Base-by-base conservation (phyloP, 2,329 filamentous ascomycete genomes). In the Boeremia lycopersici region DNA sequence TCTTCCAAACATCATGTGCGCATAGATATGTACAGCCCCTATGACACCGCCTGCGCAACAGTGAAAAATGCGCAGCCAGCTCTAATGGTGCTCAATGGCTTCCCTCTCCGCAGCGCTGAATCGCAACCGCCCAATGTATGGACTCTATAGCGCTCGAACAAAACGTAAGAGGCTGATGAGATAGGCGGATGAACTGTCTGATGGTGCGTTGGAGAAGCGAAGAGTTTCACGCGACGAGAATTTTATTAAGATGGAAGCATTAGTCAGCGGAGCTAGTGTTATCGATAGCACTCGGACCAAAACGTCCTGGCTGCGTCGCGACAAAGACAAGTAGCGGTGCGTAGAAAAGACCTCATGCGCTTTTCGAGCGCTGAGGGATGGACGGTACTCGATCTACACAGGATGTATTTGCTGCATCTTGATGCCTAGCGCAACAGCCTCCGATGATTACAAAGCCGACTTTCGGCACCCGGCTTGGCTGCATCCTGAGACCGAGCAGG, bases 1-100 rank as follows among this genome's bases (percentile, higher is more conserved):
- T 9, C 5, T 8, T 26, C 17, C 29, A 43, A 31, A 23, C 29
- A 41, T 47, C 49, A 53, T 30, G 13, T 42, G 9, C 19, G 25
- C 15, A 31, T 17, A 30, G n/a, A 48, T 58, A 86, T 92, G 89
- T 92, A 69, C 80, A 86, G 83, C 84, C 79, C 88, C 86, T 92
- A 89, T 92, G 89, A 93, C 89, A 86, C 89, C 85, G 88, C 86
- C 88, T 84, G 83, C 84, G 85, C 85, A 89, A 90, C 79, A 73
- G 75, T 71, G 52, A 80, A 65, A 78, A 82, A 82, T 85, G 80
- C 85, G 78, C 82, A 83, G 86, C 84, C 86, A 88, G 86, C 81
- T 89, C 86, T 89, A 88, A 88, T 87, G 83, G 84, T 79, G 84
- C 82, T 55, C 52, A 28, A 83, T 79, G 67, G 62, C 64, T 72